phyloP scores from a whole-genome alignment of 2,329 filamentous ascomycete genomes.

The Xylariaceae sp. region DNA sequence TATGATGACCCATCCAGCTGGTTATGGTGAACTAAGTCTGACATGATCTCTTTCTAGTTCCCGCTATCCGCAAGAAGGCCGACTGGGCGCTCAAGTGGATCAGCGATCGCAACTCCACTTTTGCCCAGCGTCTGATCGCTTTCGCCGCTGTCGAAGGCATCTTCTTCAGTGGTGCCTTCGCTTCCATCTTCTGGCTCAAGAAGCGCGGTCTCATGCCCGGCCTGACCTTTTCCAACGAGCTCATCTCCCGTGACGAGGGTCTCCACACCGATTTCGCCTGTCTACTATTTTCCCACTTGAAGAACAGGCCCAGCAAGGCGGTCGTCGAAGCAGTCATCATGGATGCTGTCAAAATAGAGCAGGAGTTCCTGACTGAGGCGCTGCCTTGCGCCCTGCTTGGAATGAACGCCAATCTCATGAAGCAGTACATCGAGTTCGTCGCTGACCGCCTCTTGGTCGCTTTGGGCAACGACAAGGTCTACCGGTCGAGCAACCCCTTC shows the following conservation, averaged over 20 bases:
- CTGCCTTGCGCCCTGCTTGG: constrained; percentile 88
- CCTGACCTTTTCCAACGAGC: constrained; percentile 98
- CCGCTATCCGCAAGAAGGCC: constrained; percentile 96
- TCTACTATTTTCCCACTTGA: constrained; percentile 93
- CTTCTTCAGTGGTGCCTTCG: constrained; percentile 98
- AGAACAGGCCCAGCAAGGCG: constrained; percentile 79
- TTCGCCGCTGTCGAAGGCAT: constrained; percentile 98
- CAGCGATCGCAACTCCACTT: constrained; percentile 84
- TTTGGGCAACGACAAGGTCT: constrained; percentile 90
- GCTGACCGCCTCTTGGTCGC: constrained; percentile 90
- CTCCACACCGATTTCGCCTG: constrained; percentile 99
- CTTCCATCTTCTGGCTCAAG: constrained; percentile 99
- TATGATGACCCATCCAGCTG: constrained; percentile 38
- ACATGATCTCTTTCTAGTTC: constrained; percentile 50
- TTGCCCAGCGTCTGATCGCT: constrained; percentile 89
- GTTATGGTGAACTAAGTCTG: constrained; percentile 4
- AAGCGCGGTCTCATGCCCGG: constrained; percentile 99
- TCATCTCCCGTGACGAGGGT: constrained; percentile 98
- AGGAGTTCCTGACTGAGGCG: constrained; percentile 96
- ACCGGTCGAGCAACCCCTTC: constrained; percentile 91
- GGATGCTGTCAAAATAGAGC: constrained; percentile 89
- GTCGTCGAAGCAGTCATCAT: constrained; percentile 82
- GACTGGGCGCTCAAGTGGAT: constrained; percentile 98
- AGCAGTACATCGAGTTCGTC: constrained; percentile 99
- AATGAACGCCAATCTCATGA: constrained; percentile 97